Evolutionary conservation across 768 basidiomycete species (phyloP).

Genomic region (Lactifluus hygrophoroides): DNA sequence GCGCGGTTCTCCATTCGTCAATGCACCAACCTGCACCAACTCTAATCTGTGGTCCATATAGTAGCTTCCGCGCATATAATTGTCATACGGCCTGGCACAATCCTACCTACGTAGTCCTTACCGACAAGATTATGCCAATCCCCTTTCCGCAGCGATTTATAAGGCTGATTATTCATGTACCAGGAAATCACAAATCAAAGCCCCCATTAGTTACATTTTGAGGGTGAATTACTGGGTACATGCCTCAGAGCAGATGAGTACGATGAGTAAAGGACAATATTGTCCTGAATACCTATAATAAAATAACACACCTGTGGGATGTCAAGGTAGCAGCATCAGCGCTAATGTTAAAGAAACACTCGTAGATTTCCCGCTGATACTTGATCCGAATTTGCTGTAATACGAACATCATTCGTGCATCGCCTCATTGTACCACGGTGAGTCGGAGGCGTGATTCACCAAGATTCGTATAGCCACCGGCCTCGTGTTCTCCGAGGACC

Average conservation of each 20-base stretch:
- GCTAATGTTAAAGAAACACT: background rate
- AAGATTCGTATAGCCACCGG: background rate
- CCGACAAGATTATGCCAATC: background rate
- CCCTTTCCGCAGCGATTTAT: background rate
- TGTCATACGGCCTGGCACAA: background rate
- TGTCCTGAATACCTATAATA: no score
- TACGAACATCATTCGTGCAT: background rate
- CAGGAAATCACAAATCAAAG: background rate
- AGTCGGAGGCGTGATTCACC: background rate
- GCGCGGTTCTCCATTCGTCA: background rate
- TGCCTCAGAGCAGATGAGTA: no score
- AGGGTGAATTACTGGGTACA: background rate
- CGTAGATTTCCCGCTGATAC: no score
- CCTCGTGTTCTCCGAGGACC: background rate
- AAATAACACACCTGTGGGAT: background rate
- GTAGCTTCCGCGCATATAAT: background rate
- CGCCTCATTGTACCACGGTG: background rate
- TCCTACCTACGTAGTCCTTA: background rate
- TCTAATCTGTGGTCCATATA: background rate
- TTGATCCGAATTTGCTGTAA: background rate
- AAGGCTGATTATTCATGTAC: background rate
- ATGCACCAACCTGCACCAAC: background rate
- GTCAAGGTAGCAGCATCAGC: background rate
- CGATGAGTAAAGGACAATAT: no score
- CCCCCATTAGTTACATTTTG: background rate